Conservation (phyloP, 768 basidiomycete genomes). For the Russula lepida region DNA sequence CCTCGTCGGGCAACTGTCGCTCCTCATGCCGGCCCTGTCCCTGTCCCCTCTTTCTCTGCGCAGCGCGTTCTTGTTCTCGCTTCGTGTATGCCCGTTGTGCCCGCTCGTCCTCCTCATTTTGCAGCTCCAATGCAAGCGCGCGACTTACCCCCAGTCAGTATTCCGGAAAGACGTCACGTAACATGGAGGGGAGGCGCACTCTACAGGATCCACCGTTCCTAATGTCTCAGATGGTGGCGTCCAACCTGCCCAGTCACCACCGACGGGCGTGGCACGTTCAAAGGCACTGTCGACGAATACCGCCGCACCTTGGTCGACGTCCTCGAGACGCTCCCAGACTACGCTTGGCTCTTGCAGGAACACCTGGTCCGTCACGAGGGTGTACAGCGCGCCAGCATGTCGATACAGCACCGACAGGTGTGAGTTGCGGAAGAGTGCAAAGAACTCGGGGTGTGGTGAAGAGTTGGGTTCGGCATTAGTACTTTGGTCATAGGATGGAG, state of each 20-base stretch:
- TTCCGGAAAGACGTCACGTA: not conserved
- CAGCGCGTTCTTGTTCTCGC: slow-evolving; percentile 20
- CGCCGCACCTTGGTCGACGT: slow-evolving; percentile 72
- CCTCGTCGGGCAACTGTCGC: not conserved
- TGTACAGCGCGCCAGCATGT: slow-evolving; percentile 48
- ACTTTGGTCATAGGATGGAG: slow-evolving; percentile 20
- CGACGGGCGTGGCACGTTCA: slow-evolving; percentile 51
- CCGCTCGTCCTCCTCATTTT: slow-evolving; percentile 66
- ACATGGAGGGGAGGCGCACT: slow-evolving; percentile 39
- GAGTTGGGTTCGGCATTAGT: slow-evolving; percentile 31
- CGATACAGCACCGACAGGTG: slow-evolving; percentile 86
- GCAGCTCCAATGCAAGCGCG: slow-evolving; percentile 66
- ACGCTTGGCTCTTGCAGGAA: slow-evolving; percentile 71
- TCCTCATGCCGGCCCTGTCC: slow-evolving; percentile 10
- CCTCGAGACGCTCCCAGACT: slow-evolving; percentile 88
- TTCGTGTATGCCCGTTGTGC: slow-evolving; percentile 31
- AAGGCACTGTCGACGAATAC: slow-evolving; percentile 75
- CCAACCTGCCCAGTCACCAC: slow-evolving; percentile 74
- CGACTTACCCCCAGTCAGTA: slow-evolving; percentile 34
- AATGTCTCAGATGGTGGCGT: slow-evolving; percentile 47
- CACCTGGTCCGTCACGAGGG: slow-evolving; percentile 77
- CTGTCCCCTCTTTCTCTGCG: not conserved
- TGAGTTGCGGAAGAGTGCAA: slow-evolving; percentile 87
- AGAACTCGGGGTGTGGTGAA: slow-evolving; percentile 31
- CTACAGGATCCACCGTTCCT: slow-evolving; percentile 40